Base-by-base conservation (phyloP, 148 eudicot genomes). In the Cornus florida region DNA sequence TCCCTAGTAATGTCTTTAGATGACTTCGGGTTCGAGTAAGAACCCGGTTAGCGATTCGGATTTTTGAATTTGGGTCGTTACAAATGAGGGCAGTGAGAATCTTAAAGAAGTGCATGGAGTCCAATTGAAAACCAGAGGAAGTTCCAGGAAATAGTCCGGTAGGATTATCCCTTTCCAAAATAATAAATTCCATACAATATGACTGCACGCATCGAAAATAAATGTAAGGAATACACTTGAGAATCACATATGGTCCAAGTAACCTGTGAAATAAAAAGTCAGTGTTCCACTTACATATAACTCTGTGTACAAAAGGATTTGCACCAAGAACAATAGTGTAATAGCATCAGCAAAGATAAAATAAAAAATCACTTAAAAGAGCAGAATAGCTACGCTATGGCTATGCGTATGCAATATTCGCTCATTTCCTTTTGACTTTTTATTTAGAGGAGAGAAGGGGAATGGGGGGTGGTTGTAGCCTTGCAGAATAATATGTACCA, bases 111-210 rank as follows among this genome's bases (percentile, higher is more conserved):
- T 92, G 97, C 64, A 74, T 78, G 14, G 99, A 87, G 78, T 93
- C 97, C 41, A 95, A 81, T 73, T 93, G 81, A 65, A 95, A 69
- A 57, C 86, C 88, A 72, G 59, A 79, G 53, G 85, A 76, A 60
- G 86, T 35, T 78, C 92, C 94, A 67, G 99, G 99, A 78, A 95
- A 95, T 72, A 95, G 84, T 33, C 88, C 81, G 72, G 90, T 84
- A 50, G 93, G 93, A 86, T 93, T 92, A 72, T 95, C 97, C 9
- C 94, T 97, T 83, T 95, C 99, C 80, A 95, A 81, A 32, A 86
- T 95, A 79, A 95, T 88, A 82, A 95, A 95, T 70, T 95, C 99
- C 77, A 93, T 97, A 89, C 99, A 93, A 73, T 87, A 90, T 39
- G 97, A 86, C 99, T 95, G 94, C 90, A 75, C 23, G 65, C 33